Evolutionary conservation across 352 stramenopile genomes (phyloP), one percentile per base, ranked within the genome.

Genomic region (Globisporangium alternatum): DNA sequence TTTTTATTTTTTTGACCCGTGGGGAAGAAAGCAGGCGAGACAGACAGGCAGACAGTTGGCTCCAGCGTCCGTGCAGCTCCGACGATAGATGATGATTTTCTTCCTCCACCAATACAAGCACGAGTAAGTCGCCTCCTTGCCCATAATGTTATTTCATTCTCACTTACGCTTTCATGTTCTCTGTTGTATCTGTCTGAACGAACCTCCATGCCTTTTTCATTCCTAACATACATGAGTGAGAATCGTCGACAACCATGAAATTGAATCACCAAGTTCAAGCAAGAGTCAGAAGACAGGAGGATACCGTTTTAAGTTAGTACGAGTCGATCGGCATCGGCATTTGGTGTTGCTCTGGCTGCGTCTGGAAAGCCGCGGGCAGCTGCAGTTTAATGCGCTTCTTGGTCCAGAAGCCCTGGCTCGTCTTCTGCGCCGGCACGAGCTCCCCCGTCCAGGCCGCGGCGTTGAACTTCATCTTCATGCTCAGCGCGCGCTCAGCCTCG

Each of bases 401-500:
- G 7, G 66, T 64, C 83, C 83, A 92, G 55, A 92, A 90, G 31
- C 70, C 62, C 19, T 67, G 55, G 61, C 56, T 60, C 49, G 68
- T 80, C 28, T 59, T n/a, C 59, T 60, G 44, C 51, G 63, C 52
- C 22, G 80, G 68, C 17, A 70, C 61, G 30, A 91, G 65, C 48
- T 80, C 68, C 28, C 84, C 82, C 0, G 75, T 83, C 84, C 82
- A 91, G 19, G 63, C 72, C 22, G 68, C 59, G 21, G 70, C 70
- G 55, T 93, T 80, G 49, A 90, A 76, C 74, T 88, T 90, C 75
- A 86, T 86, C 66, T 86, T 81, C 22, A 67, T 60, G 9, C 69
- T 60, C 45, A 76, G 69, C 39, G 71, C 69, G 22, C 70, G 75
- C 33, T 80, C 77, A 7, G 78, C 76, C 28, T 88, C 76, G 1